A percentile compares a stretch with the other conserved stretches of the same genome.
These are phyloP conservation scores for Trypanosoma theileri DNA, from an alignment of 208 protist genomes.

Conservation along the genomic window DNA sequence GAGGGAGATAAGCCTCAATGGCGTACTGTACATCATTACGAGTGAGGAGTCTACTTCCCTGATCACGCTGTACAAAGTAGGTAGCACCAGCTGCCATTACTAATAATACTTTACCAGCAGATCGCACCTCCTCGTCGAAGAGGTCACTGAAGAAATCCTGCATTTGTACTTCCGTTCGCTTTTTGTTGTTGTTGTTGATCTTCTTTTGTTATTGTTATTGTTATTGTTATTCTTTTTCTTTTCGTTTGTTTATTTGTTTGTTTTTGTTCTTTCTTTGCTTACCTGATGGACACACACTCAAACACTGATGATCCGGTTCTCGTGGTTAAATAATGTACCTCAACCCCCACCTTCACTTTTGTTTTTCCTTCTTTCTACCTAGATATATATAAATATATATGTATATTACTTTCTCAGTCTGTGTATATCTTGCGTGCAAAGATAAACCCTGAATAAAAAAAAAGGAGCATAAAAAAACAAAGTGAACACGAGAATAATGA, in stretches of 20 bases:
- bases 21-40: slow-evolving; percentile 56
- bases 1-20: slow-evolving; percentile 64
- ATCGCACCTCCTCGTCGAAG: slow-evolving; percentile 32
- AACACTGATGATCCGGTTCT: no score
- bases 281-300: no score
- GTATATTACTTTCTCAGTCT: no score
- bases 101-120: slow-evolving; percentile 43
- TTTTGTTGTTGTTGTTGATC: neutral
- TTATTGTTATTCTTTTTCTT: slow-evolving; percentile 11
- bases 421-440: no score
- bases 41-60: slow-evolving; percentile 24
- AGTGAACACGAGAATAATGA: slow-evolving; percentile 3
- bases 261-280: neutral
- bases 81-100: slow-evolving; percentile 31
- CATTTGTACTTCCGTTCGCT: slow-evolving; percentile 13
- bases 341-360: no score
- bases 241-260: neutral
- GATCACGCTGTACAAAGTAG: slow-evolving; percentile 37
- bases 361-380: no score
- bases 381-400: no score
- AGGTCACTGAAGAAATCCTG: slow-evolving; percentile 19
- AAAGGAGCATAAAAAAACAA: slow-evolving; percentile 22
- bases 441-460: slow-evolving; percentile 10
- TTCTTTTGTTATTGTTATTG: slow-evolving; percentile 7
- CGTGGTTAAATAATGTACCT: no score